These are phyloP conservation scores for Phialophora verrucosa DNA, from an alignment of 2,329 filamentous ascomycete genomes.

Conservation along the genomic window DNA sequence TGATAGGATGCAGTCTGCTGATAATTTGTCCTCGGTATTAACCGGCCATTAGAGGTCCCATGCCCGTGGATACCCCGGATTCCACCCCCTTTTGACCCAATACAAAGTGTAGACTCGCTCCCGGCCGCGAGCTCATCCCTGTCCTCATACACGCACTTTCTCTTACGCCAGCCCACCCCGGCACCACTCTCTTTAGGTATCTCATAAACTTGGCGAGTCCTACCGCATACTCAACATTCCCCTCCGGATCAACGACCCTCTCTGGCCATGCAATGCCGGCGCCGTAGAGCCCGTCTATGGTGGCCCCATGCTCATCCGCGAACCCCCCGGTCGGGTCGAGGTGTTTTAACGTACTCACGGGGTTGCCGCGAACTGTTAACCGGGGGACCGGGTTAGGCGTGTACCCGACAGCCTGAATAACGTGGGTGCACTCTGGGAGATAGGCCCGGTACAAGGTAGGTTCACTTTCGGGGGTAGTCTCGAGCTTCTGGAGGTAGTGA, in stretches of 20 bases:
- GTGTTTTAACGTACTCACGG: conserved; percentile 40
- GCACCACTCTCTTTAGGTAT: conserved; percentile 62
- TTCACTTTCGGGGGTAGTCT: conserved; percentile 54
- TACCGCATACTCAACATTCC: conserved; percentile 67
- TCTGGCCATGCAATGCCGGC: conserved; percentile 70
- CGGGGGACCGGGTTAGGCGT: conserved; percentile 57
- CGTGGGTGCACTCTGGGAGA: conserved; percentile 58
- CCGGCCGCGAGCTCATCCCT: no score
- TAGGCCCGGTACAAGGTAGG: conserved; percentile 38
- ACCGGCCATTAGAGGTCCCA: background rate
- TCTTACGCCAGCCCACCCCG: conserved; percentile 45
- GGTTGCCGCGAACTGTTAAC: conserved; percentile 47
- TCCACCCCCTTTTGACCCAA: background rate
- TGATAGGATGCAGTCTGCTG: background rate
- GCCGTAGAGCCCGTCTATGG: conserved; percentile 61
- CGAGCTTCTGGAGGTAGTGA: conserved; percentile 55
- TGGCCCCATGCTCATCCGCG: conserved; percentile 50
- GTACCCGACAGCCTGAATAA: conserved; percentile 67
- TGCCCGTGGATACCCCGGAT: background rate
- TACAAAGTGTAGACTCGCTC: background rate
- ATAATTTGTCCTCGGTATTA: background rate
- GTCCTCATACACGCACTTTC: background rate
- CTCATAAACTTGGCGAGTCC: conserved; percentile 72
- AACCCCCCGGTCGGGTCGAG: conserved; percentile 50
- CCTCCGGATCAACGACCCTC: conserved; percentile 63